These are phyloP conservation scores for Podaxis pistillaris DNA, from an alignment of 768 basidiomycete species.

Conservation along the genomic window DNA sequence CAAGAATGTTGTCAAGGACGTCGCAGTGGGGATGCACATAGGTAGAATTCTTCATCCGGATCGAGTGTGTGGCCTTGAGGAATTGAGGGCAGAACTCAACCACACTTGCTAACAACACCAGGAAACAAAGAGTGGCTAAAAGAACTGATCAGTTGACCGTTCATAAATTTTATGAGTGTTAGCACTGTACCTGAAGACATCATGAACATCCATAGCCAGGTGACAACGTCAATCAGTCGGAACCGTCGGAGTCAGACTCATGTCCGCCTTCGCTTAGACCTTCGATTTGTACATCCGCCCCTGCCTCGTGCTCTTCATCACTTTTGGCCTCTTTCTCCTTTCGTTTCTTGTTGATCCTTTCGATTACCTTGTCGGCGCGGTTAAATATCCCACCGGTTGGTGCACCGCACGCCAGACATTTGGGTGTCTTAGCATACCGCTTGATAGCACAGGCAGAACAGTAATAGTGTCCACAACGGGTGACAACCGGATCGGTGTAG, in stretches of 20 bases:
- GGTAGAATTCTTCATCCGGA: background rate
- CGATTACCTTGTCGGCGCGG: slow-evolving; percentile 88
- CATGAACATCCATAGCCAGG: background rate
- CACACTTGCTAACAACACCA: background rate
- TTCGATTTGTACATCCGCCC: slow-evolving; percentile 55
- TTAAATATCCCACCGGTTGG: slow-evolving; percentile 97
- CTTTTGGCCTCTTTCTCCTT: slow-evolving; percentile 55
- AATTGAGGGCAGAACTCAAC: background rate
- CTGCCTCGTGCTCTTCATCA: slow-evolving; percentile 39
- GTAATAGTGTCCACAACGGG: slow-evolving; percentile 96
- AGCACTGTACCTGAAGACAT: slow-evolving; percentile 15
- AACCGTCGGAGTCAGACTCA: slow-evolving; percentile 34
- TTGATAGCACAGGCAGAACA: slow-evolving; percentile 95
- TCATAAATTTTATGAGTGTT: background rate
- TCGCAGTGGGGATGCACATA: background rate
- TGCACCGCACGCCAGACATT: slow-evolving; percentile 92
- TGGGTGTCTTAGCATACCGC: slow-evolving; percentile 90
- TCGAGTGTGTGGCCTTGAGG: background rate
- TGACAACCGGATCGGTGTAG: slow-evolving; percentile 94
- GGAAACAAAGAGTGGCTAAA: background rate
- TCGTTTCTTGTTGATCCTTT: slow-evolving; percentile 77
- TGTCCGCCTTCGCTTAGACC: slow-evolving; percentile 42
- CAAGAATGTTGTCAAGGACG: background rate
- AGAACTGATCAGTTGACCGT: background rate
- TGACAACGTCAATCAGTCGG: slow-evolving; percentile 20